Evolutionary conservation across 768 basidiomycete genomes (phyloP), one percentile per base, ranked within the genome.

Genomic region (Tulasnella sp.): DNA sequence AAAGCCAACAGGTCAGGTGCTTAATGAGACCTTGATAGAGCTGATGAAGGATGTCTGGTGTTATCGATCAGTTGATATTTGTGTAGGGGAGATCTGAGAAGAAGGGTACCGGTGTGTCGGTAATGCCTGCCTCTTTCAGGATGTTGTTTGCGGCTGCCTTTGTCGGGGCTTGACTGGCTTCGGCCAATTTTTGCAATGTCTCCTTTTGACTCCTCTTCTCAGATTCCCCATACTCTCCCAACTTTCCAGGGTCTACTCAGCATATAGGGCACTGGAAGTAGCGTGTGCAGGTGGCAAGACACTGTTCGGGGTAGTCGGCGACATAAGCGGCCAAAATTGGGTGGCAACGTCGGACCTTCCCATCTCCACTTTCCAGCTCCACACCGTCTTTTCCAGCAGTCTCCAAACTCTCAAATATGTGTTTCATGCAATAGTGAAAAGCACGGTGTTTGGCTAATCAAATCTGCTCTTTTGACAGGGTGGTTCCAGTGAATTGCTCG

Each of bases 181-280:
- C 7, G 86, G 84, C 0, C 89, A 85, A 21, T 86, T 83, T 78
- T 89, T 19, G 34, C 14, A 52, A 3, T 31, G 18, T 42, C 8
- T 78, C 34, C 88, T 79, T 89, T 87, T 0, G 88, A 88, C 79
- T 88, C 86, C 81, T 89, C 87, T 0, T 85, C 85, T 24, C 24
- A 1, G 71, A 42, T 34, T 38, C 42, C 34, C 24, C 24, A 40
- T 62, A 36, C 44, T 16, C 19, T 14, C 75, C 79, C 3, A 71
- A 27, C 16, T 75, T n/a, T 8, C 79, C 68, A 10, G 56, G 36
- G 12, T 71, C 46, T 6, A 81, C 72, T 19, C 73, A 52, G 44
- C 82, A 81, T 18, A 76, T 42, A 21, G 76, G 75, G 75, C 82
- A 83, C 3, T 44, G 73, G 24, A 72, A 76, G 34, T 79, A 39